Base-by-base conservation (phyloP, 768 basidiomycete species). In the Infundibulicybe gibba region DNA sequence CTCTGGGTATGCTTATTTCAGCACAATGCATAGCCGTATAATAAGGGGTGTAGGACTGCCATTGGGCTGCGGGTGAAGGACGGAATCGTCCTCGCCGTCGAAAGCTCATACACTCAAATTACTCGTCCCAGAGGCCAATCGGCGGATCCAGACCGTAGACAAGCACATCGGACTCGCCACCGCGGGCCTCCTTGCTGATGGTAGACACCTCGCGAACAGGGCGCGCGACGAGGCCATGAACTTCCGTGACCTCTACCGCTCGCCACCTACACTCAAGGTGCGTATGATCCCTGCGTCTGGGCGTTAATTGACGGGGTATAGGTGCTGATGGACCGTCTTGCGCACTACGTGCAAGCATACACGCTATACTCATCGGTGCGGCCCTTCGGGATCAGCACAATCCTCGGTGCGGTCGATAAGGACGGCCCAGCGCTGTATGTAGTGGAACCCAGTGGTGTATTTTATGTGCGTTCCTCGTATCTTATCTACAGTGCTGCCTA, bases 341-440 rank as follows among this genome's bases (percentile, higher is more conserved):
- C 89, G 2, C 76, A 81, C n/a, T 95, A 91, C 64, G 85, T 91
- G 8, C 97, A 99, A 70, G 83, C 85, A 38, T 98, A 97, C 70
- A 99, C 97, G 5, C 82, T 97, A 34, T 97, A 98, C 70, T 97
- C 94, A 1, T 97, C 94, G 17, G 95, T 98, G 32, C 85, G 97
- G 34, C 97, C 97, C 1, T 98, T 98, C 58, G 97, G 95, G 15
- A 86, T 95, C 59, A 93, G 92, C 60, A 87, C 94, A 37, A 88
- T 99, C 61, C 68, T 98, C 17, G 94, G 85, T 37, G 83, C 87
- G 16, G 80, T 94, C 9, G 95, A 98, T 71, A 87, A 90, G 68
- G 76, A 79, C 39, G 92, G 91, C 4, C 94, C 97, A 45, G 72
- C 77, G 41, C 72, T 99, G 20, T 97, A 81, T 68, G 85, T 97